Evolutionary conservation across 2,329 filamentous ascomycete species (phyloP).

Genomic region (Cercospora brassicicola): DNA sequence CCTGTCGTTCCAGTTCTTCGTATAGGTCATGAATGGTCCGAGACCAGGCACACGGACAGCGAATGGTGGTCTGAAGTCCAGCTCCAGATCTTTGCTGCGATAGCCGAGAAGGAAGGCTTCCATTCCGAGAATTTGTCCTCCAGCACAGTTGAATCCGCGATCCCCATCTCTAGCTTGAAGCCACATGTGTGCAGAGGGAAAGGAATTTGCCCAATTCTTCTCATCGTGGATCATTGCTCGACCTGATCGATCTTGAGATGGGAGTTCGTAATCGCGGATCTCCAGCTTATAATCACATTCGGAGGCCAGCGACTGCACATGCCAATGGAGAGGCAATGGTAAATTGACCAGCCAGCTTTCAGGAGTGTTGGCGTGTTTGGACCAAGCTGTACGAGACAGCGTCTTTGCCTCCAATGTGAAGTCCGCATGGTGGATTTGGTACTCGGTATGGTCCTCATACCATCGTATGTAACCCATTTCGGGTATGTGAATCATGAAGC

Average conservation of each 20-base stretch:
- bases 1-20: constrained; percentile 44
- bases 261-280: constrained; percentile 38
- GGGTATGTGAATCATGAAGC: constrained; percentile 46
- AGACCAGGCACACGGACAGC: constrained; percentile 42
- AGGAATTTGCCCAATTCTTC: constrained; percentile 54
- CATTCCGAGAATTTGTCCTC: constrained; percentile 44
- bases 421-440: constrained; percentile 37
- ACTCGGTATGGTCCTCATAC: constrained; percentile 41
- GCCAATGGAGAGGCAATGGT: constrained; percentile 54
- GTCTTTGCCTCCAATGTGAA: constrained; percentile 47
- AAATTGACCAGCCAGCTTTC: constrained; percentile 49
- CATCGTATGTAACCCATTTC: constrained; percentile 45
- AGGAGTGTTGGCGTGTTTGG: constrained; percentile 41
- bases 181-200: constrained; percentile 49
- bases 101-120: constrained; percentile 52
- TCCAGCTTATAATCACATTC: constrained; percentile 43
- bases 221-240: constrained; percentile 49
- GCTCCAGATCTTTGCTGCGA: constrained; percentile 39
- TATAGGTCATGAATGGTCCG: constrained; percentile 47
- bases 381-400: constrained; percentile 44
- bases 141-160: constrained; percentile 40
- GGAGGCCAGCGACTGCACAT: constrained; percentile 51
- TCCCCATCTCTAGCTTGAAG: constrained; percentile 40
- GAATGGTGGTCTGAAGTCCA: constrained; percentile 50
- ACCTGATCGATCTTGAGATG: constrained; percentile 35